phyloP scores from a whole-genome alignment of 2,329 filamentous ascomycete genomes.

The Fusarium compactum region DNA sequence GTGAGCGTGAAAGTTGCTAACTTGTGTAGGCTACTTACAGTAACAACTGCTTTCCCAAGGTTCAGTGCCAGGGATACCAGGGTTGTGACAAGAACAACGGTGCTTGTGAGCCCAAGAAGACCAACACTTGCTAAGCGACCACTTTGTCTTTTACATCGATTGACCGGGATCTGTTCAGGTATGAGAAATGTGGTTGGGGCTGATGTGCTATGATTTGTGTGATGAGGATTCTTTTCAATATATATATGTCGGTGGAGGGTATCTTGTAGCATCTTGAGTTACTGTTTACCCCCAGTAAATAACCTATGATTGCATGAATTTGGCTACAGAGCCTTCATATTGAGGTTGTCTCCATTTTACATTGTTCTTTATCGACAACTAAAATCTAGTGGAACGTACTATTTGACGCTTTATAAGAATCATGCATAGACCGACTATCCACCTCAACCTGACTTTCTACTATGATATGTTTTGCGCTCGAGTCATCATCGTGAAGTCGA shows the following conservation, averaged over 20 bases:
- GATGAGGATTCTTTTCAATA: too few relatives aligned
- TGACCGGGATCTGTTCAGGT: too few relatives aligned
- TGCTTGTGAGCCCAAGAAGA: constrained; percentile 47
- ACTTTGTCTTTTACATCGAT: too few relatives aligned
- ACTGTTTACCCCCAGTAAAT: too few relatives aligned
- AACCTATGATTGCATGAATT: too few relatives aligned
- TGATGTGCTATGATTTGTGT: too few relatives aligned
- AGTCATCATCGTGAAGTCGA: constrained; percentile 21
- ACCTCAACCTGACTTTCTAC: neutral
- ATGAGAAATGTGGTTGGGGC: too few relatives aligned
- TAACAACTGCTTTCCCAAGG: constrained; percentile 48
- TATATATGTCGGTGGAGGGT: too few relatives aligned
- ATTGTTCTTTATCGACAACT: too few relatives aligned
- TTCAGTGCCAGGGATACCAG: constrained; percentile 49
- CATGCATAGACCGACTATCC: neutral
- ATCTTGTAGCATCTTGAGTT: too few relatives aligned
- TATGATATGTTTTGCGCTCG: constrained; percentile 26
- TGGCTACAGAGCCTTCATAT: too few relatives aligned
- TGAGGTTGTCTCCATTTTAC: too few relatives aligned
- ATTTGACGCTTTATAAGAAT: neutral
- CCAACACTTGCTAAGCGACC: neutral
- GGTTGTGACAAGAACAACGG: constrained; percentile 48
- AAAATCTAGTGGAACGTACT: neutral
- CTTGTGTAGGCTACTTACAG: constrained; percentile 42
- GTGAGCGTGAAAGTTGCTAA: neutral